Base-by-base conservation (phyloP, 805 yeast species). In the Monosporozyma unispora region DNA sequence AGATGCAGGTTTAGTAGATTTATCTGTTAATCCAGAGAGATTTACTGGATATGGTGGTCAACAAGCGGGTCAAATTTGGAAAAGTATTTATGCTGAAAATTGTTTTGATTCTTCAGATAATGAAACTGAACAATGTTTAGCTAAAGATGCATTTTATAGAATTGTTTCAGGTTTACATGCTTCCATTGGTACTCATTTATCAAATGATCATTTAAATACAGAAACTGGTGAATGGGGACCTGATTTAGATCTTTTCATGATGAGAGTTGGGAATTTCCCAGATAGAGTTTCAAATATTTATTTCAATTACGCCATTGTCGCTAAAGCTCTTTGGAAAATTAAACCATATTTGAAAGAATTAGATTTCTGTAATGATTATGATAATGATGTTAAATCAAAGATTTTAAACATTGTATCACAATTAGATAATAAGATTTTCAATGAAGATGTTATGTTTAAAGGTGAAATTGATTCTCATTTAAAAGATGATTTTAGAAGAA, bases 11-110 rank as follows among this genome's bases (percentile, higher is more conserved):
- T 83, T 84, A 58, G 96, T 93, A 27, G 88, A 90, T 60, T 75
- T 93, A 50, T 73, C 83, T 19, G 87, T 85, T 48, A 95, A 95
- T 62, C 96, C 96, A 0, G 99, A 93, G 67, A 75, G 98, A 60
- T 93, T 87, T 70, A 95, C 99, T 0, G 99, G 99, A 0, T 93
- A 93, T 62, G 85, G 89, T 29, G 99, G 99, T 28, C 80, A 82
- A 46, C 96, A 93, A 60, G 87, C 96, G 21, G 80, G 83, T 56
- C 88, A 84, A 62, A 87, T 93, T 44, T 93, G 99, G 99, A 74
- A 80, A 39, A 87, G 95, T 55, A 89, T 93, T 27, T 93, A 93
- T 67, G 82, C 80, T 41, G 96, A 93, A 58, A 90, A 90, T 70
- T 89, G 96, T 64, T 90, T 90, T 69, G 25, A 27, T n/a, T 80